Base-by-base conservation (phyloP, 306 rosid genomes). In the Fragaria nilgerrensis region DNA sequence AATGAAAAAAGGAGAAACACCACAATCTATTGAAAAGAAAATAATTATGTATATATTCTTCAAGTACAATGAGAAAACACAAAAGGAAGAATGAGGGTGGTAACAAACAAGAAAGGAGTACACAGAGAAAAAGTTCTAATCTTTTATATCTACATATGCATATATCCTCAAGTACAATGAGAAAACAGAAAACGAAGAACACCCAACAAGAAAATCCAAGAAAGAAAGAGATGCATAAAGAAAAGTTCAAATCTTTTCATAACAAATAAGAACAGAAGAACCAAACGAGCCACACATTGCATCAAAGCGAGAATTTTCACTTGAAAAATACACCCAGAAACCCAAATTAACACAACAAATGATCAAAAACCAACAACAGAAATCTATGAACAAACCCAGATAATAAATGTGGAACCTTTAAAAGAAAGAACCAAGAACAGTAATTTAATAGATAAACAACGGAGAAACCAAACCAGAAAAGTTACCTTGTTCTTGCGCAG, bases 401-500 rank as follows among this genome's bases (percentile, higher is more conserved):
- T 27, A 19, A 29, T 45, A 75, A 62, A 75, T 20, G 78, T 45
- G 78, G 52, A 62, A 74, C 34, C 70, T 43, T 61, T 58, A 75
- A 20, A 32, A n/a, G 43, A 9, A 20, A 20, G 44, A 72, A 75
- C 61, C 78, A 68, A 68, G 23, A 61, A 9, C 0, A 61, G 61
- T 58, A 32, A 78, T 15, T n/a, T 55, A 43, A 72, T 50, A 68
- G 72, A 25, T 58, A 48, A 27, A 27, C 52, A 52, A 68, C 50
- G 71, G 12, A 75, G 72, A 70, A 72, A 75, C 65, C 17, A 61
- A 5, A 48, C 74, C 68, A 0, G 0, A 22, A 45, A 23, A 6
- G 34, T 2, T 22, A 85, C 79, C 81, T 64, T 53, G 71, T 36
- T 41, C 58, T 23, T 71, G 37, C 17, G 82, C 1, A 72, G 80